phyloP scores from a whole-genome alignment of 495 filamentous ascomycete genomes.

The Staphylotrichum tortipilum region DNA sequence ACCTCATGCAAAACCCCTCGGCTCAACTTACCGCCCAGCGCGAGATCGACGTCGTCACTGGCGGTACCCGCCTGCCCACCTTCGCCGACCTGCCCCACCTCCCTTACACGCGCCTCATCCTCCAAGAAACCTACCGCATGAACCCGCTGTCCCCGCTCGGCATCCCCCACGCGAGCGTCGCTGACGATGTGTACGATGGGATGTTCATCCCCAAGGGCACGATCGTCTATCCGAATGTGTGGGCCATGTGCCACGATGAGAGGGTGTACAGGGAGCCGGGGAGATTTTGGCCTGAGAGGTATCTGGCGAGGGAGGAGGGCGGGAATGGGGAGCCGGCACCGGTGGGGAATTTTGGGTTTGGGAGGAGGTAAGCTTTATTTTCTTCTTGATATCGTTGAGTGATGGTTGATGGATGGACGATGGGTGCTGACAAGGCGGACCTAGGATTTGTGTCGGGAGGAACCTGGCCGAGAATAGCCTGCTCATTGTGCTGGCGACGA shows the following conservation, averaged over 20 bases:
- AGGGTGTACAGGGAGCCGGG: conserved; percentile 32
- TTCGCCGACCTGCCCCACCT: conserved; percentile 44
- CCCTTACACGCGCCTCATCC: conserved; percentile 42
- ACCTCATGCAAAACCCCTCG: conserved; percentile 35
- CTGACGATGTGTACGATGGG: conserved; percentile 45
- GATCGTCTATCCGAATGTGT: conserved; percentile 38
- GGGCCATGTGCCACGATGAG: conserved; percentile 39
- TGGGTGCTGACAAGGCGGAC: not conserved
- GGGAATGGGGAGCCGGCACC: conserved; percentile 42
- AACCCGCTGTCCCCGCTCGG: conserved; percentile 51
- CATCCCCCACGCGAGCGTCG: conserved; percentile 46
- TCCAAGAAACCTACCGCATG: conserved; percentile 56
- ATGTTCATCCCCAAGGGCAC: conserved; percentile 42
- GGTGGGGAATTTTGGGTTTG: conserved; percentile 47
- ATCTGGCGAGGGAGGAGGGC: conserved; percentile 33
- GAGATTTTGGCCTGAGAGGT: conserved; percentile 39
- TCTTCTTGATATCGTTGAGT: no score
- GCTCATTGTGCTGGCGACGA: conserved; percentile 20
- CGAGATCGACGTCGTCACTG: conserved; percentile 49
- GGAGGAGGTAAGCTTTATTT: conserved; percentile 26
- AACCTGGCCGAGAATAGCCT: conserved; percentile 26
- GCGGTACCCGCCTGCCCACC: conserved; percentile 38
- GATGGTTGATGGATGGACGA: no score
- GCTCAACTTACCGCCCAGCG: conserved; percentile 47
- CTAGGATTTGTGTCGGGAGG: conserved; percentile 23